Conservation (phyloP, 495 filamentous ascomycete genomes). For the Penicillium crystallinum region DNA sequence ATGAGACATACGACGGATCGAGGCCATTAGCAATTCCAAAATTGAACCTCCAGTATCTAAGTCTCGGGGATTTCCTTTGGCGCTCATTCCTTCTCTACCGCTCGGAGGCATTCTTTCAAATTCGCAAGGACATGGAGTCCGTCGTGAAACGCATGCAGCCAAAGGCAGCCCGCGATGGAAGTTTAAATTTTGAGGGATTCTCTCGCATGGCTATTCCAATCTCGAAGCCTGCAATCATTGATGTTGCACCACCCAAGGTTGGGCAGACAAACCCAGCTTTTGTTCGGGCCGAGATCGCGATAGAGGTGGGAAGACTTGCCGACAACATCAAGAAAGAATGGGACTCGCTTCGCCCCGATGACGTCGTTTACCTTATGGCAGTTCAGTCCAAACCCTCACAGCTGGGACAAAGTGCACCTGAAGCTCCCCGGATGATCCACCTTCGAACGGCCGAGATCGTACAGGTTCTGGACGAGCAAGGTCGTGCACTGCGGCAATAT, state of each 20-base stretch:
- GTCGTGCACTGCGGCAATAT: constrained; percentile 64
- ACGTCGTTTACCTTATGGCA: constrained; percentile 82
- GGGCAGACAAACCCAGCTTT: constrained; percentile 79
- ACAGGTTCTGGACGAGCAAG: constrained; percentile 85
- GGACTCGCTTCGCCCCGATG: constrained; percentile 83
- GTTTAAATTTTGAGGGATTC: constrained; percentile 73
- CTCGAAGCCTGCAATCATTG: constrained; percentile 78
- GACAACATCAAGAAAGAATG: constrained; percentile 78
- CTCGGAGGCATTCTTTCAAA: constrained; percentile 89
- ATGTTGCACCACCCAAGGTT: constrained; percentile 78
- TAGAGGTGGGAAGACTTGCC: constrained; percentile 75
- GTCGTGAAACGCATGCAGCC: constrained; percentile 75
- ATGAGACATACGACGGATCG: constrained; percentile 86
- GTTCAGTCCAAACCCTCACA: constrained; percentile 51
- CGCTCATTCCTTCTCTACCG: constrained; percentile 83
- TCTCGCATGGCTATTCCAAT: constrained; percentile 91
- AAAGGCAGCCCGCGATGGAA: constrained; percentile 53
- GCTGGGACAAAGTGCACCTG: constrained; percentile 41
- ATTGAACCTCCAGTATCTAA: constrained; percentile 91
- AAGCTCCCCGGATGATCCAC: constrained; percentile 57
- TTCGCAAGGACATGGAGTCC: constrained; percentile 84
- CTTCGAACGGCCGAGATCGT: constrained; percentile 82
- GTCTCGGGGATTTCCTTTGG: constrained; percentile 93
- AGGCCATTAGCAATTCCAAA: constrained; percentile 89
- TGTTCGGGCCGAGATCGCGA: constrained; percentile 80